Evolutionary conservation across 192 early-diverging fungal genomes (phyloP), one percentile per base, ranked within the genome.

Genomic region (Coemansia sp.): DNA sequence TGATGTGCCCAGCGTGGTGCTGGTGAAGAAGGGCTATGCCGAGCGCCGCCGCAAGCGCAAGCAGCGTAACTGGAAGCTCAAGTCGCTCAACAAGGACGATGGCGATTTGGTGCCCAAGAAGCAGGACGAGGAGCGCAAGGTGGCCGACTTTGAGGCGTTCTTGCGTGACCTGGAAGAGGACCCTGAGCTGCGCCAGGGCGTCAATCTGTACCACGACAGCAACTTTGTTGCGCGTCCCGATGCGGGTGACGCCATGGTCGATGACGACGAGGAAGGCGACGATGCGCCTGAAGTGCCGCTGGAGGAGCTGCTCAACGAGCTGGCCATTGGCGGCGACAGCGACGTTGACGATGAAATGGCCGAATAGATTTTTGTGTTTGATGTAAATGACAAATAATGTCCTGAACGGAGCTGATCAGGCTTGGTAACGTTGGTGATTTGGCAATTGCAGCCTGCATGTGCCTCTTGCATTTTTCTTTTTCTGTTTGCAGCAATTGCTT

Each of bases 91-190:
- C 58, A 97, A 95, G 85, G 93, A 95, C 76, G 84, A 91, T 56
- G 94, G 94, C 65, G 93, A 94, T n/a, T 82, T 88, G 72, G 80
- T 80, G 15, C 74, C 83, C 11, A 86, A 87, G 65, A 93, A 93
- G 68, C 83, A 88, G 63, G 94, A 95, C 25, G 75, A 84, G 71
- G 86, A 86, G 46, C 84, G 85, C 65, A 85, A 87, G 48, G 94
- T 97, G 57, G 76, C 89, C 46, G 97, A 99, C 79, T 92, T 90
- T 71, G 97, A 99, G 75, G 69, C 91, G 66, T 99, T 99, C 84
- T 81, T 97, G 89, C 88, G 94, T 66, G 97, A 99, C 82, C 82
- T 99, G 51, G 97, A 99, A 81, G 97, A 99, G 81, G 97, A 99
- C 84, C 85, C 93, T 23, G 97, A 99, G 82, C 86, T 98, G 60